Evolutionary conservation across 139 green algal species (phyloP), one percentile per base, ranked within the genome.

Genomic region (Coelastrella sp.): DNA sequence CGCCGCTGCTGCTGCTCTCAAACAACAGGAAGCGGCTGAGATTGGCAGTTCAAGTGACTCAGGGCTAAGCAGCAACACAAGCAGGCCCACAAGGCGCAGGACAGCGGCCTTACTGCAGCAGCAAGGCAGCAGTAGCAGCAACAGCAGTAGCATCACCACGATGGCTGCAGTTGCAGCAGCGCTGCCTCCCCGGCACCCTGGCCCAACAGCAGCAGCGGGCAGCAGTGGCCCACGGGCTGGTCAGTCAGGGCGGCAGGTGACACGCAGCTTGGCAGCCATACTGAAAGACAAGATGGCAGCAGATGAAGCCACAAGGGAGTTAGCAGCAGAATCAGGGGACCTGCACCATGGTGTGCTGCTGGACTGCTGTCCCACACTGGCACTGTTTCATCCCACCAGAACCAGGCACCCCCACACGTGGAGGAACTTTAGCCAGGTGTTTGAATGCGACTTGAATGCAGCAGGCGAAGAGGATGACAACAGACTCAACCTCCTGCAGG

Each of bases 311-410:
- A 76, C 68, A n/a, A 76, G 19, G 68, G 68, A 76, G 19, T 76
- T 76, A 19, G 68, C 68, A 11, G 68, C 68, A 27, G 68, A 76
- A 19, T 27, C 68, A 66, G 61, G 70, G 7, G 8, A 60, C 35
- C 49, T 76, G 68, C 68, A 76, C 24, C 68, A 63, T 73, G 85
- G 73, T 27, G 85, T 84, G 85, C 68, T 90, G 72, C 85, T 90
- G 22, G 85, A 90, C 85, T 84, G 70, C 57, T 90, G 85, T 35
- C 85, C 85, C 59, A 90, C 74, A 19, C 68, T 90, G 73, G 85
- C 85, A 1, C 85, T 90, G 58, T 90, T 84, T 27, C 85, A 90
- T 58, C 85, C 85, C 9, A 75, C 58, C 0, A 35, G 74, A n/a
- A 90, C 73, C 4, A 58, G 85, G 8, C 85, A 90, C 73, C 85